Evolutionary conservation across 2,329 filamentous ascomycete genomes (phyloP), one percentile per base, ranked within the genome.

Genomic region (Penicillium sp.): DNA sequence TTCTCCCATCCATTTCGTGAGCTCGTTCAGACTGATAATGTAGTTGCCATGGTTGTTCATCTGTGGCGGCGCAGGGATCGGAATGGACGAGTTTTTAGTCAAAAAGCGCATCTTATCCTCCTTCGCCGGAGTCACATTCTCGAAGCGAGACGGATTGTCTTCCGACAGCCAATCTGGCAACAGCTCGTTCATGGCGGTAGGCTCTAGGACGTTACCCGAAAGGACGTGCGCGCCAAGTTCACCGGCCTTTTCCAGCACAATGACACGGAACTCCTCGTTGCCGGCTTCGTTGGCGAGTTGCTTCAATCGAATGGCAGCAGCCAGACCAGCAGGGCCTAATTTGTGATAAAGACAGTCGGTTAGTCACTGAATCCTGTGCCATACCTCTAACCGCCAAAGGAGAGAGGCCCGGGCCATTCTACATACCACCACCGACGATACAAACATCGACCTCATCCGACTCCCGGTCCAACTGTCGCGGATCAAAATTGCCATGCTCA

Each of bases 31-130:
- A 64, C 88, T 95, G 64, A 98, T 83, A 59, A 98, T 98, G 70
- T 94, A 97, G 72, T 98, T 98, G 59, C 93, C 93, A 63, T 95
- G 81, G 68, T 98, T 98, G 75, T 90, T 82, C 93, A 98, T 98
- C 74, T 97, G 93, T 29, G 93, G 93, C 38, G 93, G 93, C 12
- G 84, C 82, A 1, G 91, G 93, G 46, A 97, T 75, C 6, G 88
- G 88, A n/a, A n/a, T n/a, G 50, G 95, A 81, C 0, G 89, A 76
- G 54, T 77, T 85, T 73, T 90, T 86, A 40, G 91, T 97, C 53
- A 98, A 77, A 71, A 96, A 96, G 60, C 88, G 84, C 91, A 98
- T 95, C 71, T 83, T 84, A 64, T 98, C 93, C 43, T 74, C 75
- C 55, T 81, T 85, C 4, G 89, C 91, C 19, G 89, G 84, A 1